Evolutionary conservation across 2,329 filamentous ascomycete genomes (phyloP), one percentile per base, ranked within the genome.

Genomic region (Aspergillus brasiliensis): DNA sequence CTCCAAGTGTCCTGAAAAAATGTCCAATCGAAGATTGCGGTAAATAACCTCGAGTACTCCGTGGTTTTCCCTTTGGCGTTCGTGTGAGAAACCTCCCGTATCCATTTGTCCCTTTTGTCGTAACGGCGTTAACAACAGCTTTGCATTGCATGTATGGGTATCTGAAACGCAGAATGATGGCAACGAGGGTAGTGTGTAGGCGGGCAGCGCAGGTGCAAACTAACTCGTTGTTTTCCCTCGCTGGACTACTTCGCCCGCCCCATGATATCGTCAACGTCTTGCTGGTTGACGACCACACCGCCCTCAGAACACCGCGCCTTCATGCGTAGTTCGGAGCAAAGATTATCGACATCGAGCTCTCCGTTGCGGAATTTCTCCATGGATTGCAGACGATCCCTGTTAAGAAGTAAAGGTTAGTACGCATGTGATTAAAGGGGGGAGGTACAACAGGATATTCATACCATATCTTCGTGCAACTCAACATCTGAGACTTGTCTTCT

Each of bases 391-490:
- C 91, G 92, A 77, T 97, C 92, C 95, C 94, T 97, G n/a, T 11
- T 7, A 51, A 57, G 23, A 46, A 11, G 8, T 17, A 25, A 55
- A 28, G 34, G 34, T 51, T 46, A 57, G 54, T 21, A 46, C 56
- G 11, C 34, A 51, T 21, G 59, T 53, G 8, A 1, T 37, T 44
- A 8, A 21, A 10, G 11, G 15, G 27, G 11, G 15, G 27, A 10
- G 34, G 38, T 34, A 11, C 31, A 34, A n/a, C 25, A 3, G 28
- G 58, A 17, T 27, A 17, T 53, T 81, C 90, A 73, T 85, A 97
- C 94, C 94, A 98, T 54, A 98, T 93, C 74, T 95, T 93, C 68
- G 90, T 93, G 79, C 93, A 97, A 61, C 86, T 92, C 69, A 97
- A 83, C 71, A 91, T 84, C 66, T 89, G 82, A 31, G 84, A 81